These are phyloP conservation scores for Cryptococcus depauperatus DNA, from an alignment of 1,284 basidiomycete species.

Conservation along the genomic window DNA sequence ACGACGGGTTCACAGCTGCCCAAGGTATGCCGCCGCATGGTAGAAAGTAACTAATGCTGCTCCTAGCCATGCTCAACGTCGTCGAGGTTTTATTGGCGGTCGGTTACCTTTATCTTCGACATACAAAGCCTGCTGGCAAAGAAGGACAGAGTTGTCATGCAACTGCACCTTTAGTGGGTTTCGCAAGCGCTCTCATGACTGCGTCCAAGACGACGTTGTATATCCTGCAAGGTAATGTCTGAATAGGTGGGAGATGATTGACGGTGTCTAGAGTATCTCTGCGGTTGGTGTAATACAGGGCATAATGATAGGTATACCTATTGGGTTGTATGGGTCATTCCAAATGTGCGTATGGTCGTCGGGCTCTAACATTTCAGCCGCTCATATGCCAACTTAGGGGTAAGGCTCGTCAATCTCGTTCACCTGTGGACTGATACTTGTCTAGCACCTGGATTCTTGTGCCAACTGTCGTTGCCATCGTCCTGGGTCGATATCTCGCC, in stretches of 20 bases:
- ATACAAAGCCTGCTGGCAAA: slow-evolving; percentile 46
- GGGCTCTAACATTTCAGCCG: no score
- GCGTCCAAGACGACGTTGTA: slow-evolving; percentile 79
- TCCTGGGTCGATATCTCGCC: slow-evolving; percentile 28
- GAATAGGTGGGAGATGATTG: no score
- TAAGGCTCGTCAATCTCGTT: no score
- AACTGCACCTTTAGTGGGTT: slow-evolving; percentile 58
- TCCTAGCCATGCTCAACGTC: slow-evolving; percentile 65
- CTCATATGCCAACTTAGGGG: no score
- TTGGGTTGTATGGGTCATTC: slow-evolving; percentile 59
- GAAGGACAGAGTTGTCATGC: slow-evolving; percentile 43
- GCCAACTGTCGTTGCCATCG: slow-evolving; percentile 27
- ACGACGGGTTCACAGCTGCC: slow-evolving; percentile 76
- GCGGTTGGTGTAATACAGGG: slow-evolving; percentile 57
- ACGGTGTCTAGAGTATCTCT: slow-evolving; percentile 41
- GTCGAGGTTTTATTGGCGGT: slow-evolving; percentile 70
- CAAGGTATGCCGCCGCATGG: slow-evolving; percentile 55
- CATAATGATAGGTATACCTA: slow-evolving; percentile 59
- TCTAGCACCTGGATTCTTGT: slow-evolving; percentile 35
- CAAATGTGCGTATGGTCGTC: slow-evolving; percentile 58
- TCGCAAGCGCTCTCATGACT: slow-evolving; percentile 65
- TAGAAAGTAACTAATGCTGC: no score
- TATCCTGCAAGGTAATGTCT: slow-evolving; percentile 62
- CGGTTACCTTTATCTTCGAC: slow-evolving; percentile 64
- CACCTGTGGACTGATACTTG: no score